Base-by-base conservation (phyloP, 2,329 filamentous ascomycete species). In the Clonostachys chloroleuca region DNA sequence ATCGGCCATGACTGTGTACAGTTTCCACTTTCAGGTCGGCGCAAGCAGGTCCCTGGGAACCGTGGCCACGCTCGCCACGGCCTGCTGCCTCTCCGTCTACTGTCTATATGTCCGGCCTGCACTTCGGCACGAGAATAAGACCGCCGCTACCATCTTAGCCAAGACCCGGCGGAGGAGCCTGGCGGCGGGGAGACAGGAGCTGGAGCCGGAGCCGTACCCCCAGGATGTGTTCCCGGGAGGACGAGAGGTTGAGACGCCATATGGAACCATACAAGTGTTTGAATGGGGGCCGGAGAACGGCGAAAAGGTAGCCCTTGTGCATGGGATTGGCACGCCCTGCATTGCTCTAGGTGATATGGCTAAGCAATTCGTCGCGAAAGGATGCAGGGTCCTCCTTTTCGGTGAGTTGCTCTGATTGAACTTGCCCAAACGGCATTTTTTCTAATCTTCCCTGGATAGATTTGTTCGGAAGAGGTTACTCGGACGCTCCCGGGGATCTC, bases 291-390 rank as follows among this genome's bases (percentile, higher is more conserved):
- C 18, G n/a, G 75, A 81, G 49, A 68, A 77, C 35, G 89, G 88
- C 2, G 76, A 81, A 30, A 90, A 84, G 58, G 82, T 92, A 2
- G 68, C 95, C 13, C 69, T 95, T 24, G 67, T 95, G 14, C 90
- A 92, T 63, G 90, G 90, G 6, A 92, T 94, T 57, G 87, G 83
- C 44, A 94, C 89, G 6, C 89, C 90, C 1, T 84, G 83, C 51
- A 70, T 92, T 43, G 77, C 87, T 0, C 67, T 92, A 16, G 83
- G 81, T 3, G 75, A 79, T 40, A 62, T 94, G 35, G 86, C 86
- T 13, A 73, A 81, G 59, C 78, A 75, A 45, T 73, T 95, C 45
- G 87, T 79, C 1, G 67, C 70, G 7, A 74, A 72, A 47, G 87
- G 88, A 1, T 91, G 80, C 62, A 75, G 89, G 51, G 89, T 95